Conservation (phyloP, 129 eudicot species). For the Artemisia annua region DNA sequence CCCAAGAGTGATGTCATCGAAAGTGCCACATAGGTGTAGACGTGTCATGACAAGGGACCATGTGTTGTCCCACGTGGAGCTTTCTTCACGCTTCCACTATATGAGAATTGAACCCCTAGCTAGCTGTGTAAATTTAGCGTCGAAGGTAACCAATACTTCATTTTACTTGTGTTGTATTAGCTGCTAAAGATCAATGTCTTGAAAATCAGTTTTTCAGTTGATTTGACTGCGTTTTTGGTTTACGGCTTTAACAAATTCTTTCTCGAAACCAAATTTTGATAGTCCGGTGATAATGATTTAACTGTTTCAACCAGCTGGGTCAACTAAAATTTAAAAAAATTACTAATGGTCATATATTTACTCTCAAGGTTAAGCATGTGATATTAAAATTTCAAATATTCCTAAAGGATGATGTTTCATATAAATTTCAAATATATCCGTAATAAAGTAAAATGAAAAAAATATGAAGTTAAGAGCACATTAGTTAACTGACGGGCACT, state of each 20-base stretch:
- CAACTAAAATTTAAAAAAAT: no score
- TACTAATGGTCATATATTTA: no score
- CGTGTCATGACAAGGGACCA: conserved; percentile 37
- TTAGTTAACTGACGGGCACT: conserved; percentile 16
- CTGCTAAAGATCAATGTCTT: neutral
- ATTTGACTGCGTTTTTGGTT: no score
- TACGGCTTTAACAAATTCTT: no score
- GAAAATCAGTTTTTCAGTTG: no score
- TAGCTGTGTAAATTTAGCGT: neutral
- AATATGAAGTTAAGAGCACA: conserved; percentile 10
- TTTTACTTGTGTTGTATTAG: neutral
- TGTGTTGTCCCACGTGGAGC: conserved; percentile 38
- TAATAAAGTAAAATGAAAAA: neutral
- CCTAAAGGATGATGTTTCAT: neutral
- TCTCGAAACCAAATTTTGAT: no score
- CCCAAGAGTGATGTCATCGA: conserved; percentile 24
- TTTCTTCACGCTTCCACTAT: conserved; percentile 25
- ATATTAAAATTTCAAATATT: no score
- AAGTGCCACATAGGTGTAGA: conserved; percentile 36
- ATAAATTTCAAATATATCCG: no score
- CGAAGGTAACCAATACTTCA: neutral
- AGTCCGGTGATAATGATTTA: no score
- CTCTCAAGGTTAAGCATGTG: no score
- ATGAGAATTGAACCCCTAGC: neutral
- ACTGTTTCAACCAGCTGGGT: neutral